These are phyloP conservation scores for Fusarium sp. DNA, from an alignment of 2,329 filamentous ascomycete species.

Conservation along the genomic window DNA sequence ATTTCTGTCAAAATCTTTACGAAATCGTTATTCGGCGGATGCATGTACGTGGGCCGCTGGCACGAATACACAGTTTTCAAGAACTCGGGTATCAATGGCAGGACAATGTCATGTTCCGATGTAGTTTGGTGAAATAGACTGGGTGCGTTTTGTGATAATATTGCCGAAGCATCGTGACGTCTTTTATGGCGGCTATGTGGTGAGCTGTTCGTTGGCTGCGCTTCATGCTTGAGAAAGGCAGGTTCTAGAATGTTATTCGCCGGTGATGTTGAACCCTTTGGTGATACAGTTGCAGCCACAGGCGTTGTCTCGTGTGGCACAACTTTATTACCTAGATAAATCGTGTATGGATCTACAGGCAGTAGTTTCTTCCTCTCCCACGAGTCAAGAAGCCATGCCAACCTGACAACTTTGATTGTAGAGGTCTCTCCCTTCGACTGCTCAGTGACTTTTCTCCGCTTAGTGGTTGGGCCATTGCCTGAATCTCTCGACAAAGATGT, in stretches of 20 bases:
- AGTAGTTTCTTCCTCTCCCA: conserved; percentile 59
- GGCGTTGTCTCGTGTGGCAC: conserved; percentile 4
- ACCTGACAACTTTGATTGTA: conserved; percentile 66
- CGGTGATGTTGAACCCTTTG: conserved; percentile 19
- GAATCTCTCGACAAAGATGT: not conserved
- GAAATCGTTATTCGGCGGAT: conserved; percentile 80
- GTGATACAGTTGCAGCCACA: not conserved
- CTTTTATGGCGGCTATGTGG: conserved; percentile 20
- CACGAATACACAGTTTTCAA: conserved; percentile 78
- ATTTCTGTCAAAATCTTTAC: conserved; percentile 81
- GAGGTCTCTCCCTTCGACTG: conserved; percentile 5
- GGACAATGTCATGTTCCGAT: conserved; percentile 76
- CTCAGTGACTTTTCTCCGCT: conserved; percentile 37
- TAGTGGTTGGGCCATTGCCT: conserved; percentile 19
- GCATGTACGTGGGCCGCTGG: conserved; percentile 77
- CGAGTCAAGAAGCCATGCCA: conserved; percentile 70
- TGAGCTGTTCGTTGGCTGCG: conserved; percentile 12
- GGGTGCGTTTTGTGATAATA: conserved; percentile 43
- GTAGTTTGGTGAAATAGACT: conserved; percentile 76
- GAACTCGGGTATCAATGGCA: conserved; percentile 77
- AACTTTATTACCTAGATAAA: conserved; percentile 65
- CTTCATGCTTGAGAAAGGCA: conserved; percentile 32
- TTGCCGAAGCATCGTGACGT: conserved; percentile 11
- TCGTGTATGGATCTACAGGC: conserved; percentile 63
- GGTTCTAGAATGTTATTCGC: conserved; percentile 41